Evolutionary conservation across 768 basidiomycete genomes (phyloP), one percentile per base, ranked within the genome.

Genomic region (Leccinum broughii): DNA sequence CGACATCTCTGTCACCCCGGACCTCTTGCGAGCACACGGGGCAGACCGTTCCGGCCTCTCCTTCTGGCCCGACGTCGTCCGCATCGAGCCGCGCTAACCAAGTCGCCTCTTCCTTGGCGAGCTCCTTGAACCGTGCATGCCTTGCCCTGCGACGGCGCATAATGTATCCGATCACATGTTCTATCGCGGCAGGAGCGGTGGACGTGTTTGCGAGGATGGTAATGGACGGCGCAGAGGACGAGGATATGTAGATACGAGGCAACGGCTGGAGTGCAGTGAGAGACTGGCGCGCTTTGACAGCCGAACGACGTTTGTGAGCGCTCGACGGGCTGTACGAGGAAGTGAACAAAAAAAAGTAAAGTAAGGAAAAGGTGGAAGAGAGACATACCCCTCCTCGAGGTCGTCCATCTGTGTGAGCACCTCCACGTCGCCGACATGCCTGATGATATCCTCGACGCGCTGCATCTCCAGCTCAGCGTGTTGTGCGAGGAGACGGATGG

Each of bases 111-210:
- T 89, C 88, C 58, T 81, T 82, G 17, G 84, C 78, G 67, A 90
- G 78, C 41, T 89, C 88, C 55, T 85, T 87, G 56, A 93, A 77
- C 41, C 83, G 84, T n/a, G 79, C 66, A 65, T 89, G 79, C 10
- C 91, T 83, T 57, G 83, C 83, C 70, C 87, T 90, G 56, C 91
- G 83, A 59, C 83, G 85, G 26, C 85, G 83, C 69, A 85, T 85
- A 51, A 93, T 83, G n/a, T 73, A 70, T 57, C 82, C 80, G 34
- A 93, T 79, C 0, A 82, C 80, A 66, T 88, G 88, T 53, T 71
- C 75, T 20, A 85, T 75, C 54, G 78, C 75, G 20, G 68, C 35
- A 51, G 66, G 60, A 7, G 72, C 68, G 49, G 57, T 73, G 62
- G 60, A 68, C 58, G 35, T 70, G 55, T 61, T 65, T 61, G 51